Evolutionary conservation across 495 filamentous ascomycete genomes (phyloP), one percentile per base, ranked within the genome.

Genomic region (Aspergillus diversus): DNA sequence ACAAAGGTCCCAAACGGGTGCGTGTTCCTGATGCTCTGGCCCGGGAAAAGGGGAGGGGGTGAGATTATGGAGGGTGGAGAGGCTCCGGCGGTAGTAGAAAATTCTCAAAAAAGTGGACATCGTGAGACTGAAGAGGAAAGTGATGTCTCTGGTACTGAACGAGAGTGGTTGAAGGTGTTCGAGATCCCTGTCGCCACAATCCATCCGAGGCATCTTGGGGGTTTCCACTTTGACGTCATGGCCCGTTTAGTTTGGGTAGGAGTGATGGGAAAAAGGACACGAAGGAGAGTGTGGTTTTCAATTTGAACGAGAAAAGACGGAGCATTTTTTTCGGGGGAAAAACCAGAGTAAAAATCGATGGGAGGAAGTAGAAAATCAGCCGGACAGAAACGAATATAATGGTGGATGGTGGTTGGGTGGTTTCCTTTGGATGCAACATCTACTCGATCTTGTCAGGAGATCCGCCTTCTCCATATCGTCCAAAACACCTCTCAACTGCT

Each of bases 201-300:
- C 32, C 39, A 42, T 61, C 39, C 16, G 59, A 55, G 60, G 37
- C 60, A 52, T 42, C 53, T 52, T 56, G 33, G 16, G 34, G 6
- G 60, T 63, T 63, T 31, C 60, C 39, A 55, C 60, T 43, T 57
- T 63, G 59, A 63, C 60, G 60, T 63, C 60, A 63, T 63, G 60
- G 33, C 31, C 53, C 33, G 31, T 46, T 17, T 8, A 21, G 17
- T 50, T 16, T 50, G 48, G 17, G 17, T 50, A 13, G 9, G 39
- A 11, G 7, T 43, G 39, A 13, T 13, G 39, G 39, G 39, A 15
- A 15, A 15, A 43, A 11, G 39, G 39, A 43, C n/a, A 7, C 11
- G 11, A 11, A 43, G 39, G 39, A 43, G 39, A 43, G 13, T 3
- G 12, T 11, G n/a, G n/a, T 13, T 43, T 43, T 43, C 39, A 43